A percentile compares a stretch with the other conserved stretches of the same genome.
Evolutionary conservation across 192 early-diverging fungal species (phyloP).

Genomic region (Coemansia sp.): DNA sequence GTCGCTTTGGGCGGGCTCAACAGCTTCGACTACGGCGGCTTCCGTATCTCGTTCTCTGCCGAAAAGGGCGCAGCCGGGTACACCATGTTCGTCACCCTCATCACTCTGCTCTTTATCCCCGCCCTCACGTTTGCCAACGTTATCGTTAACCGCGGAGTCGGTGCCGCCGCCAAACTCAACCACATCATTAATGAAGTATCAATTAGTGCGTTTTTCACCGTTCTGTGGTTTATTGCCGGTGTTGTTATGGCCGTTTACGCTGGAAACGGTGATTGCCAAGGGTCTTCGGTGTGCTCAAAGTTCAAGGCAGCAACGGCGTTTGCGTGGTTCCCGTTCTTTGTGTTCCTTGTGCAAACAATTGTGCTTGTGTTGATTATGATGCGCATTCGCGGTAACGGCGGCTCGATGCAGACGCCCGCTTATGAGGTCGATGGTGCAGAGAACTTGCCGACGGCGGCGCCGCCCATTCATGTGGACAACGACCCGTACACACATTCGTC

Average conservation of each 20-base stretch:
- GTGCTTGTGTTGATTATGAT: slow-evolving; percentile 24
- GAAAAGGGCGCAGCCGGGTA: slow-evolving; percentile 35
- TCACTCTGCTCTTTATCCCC: slow-evolving; percentile 31
- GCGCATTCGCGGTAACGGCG: slow-evolving; percentile 21
- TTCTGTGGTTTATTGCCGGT: slow-evolving; percentile 38
- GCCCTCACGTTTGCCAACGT: slow-evolving; percentile 24
- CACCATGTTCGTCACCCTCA: slow-evolving; percentile 49
- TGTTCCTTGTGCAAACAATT: slow-evolving; percentile 11
- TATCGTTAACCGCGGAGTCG: slow-evolving; percentile 16
- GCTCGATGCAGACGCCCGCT: slow-evolving; percentile 15
- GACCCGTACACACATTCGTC: slow-evolving; percentile 14
- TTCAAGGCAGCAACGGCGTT: slow-evolving; percentile 41
- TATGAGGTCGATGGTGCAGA: slow-evolving; percentile 25
- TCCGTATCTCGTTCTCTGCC: not conserved
- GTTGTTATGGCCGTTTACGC: slow-evolving; percentile 46
- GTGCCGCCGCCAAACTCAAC: slow-evolving; percentile 18
- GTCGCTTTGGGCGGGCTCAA: slow-evolving; percentile 32
- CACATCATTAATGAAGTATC: slow-evolving; percentile 24
- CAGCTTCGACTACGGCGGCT: not conserved
- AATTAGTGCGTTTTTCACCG: slow-evolving; percentile 2
- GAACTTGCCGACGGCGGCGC: slow-evolving; percentile 14
- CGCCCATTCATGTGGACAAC: slow-evolving; percentile 12
- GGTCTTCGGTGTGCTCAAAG: slow-evolving; percentile 22
- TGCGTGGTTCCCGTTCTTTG: slow-evolving; percentile 39
- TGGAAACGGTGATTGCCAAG: slow-evolving; percentile 12